Evolutionary conservation across 768 basidiomycete species (phyloP).

Genomic region (Candolleomyces efflorescens): DNA sequence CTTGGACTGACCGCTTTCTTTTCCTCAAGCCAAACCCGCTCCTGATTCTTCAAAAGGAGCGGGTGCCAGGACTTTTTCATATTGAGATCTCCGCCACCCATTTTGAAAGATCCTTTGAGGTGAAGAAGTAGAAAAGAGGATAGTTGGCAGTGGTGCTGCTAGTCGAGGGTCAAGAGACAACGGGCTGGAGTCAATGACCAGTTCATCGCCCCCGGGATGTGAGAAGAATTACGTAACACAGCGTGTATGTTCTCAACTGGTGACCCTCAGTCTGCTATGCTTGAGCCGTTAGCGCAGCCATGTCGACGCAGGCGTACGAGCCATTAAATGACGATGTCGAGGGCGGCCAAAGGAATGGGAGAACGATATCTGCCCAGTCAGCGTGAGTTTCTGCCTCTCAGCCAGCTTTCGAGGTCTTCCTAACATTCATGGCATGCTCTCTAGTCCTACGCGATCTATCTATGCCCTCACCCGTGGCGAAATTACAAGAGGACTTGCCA

Average conservation of each 20-base stretch:
- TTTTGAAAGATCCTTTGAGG: conserved; percentile 45
- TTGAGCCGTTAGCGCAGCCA: conserved; percentile 15
- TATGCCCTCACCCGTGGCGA: conserved; percentile 81
- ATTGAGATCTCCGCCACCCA: conserved; percentile 98
- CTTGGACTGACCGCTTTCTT: conserved; percentile 77
- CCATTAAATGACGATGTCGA: conserved; percentile 28
- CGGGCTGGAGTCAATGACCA: too few species aligned
- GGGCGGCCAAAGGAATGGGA: conserved; percentile 11
- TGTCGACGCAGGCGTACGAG: conserved; percentile 33
- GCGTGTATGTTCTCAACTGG: too few species aligned
- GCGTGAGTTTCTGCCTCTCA: conserved; percentile 19
- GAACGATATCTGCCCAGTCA: conserved; percentile 11
- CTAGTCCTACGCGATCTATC: conserved; percentile 73
- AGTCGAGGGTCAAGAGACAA: too few species aligned
- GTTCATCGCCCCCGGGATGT: too few species aligned
- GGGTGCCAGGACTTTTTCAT: conserved; percentile 99
- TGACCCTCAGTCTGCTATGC: too few species aligned
- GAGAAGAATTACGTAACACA: too few species aligned
- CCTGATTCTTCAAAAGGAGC: conserved; percentile 96
- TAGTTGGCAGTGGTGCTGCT: not conserved
- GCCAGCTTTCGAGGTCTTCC: conserved; percentile 13
- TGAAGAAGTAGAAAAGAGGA: conserved; percentile 3
- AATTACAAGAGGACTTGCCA: conserved; percentile 81
- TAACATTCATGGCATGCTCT: not conserved
- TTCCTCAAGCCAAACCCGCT: conserved; percentile 98